Base-by-base conservation (phyloP, 352 stramenopile species). In the Globisporangium irregulare region DNA sequence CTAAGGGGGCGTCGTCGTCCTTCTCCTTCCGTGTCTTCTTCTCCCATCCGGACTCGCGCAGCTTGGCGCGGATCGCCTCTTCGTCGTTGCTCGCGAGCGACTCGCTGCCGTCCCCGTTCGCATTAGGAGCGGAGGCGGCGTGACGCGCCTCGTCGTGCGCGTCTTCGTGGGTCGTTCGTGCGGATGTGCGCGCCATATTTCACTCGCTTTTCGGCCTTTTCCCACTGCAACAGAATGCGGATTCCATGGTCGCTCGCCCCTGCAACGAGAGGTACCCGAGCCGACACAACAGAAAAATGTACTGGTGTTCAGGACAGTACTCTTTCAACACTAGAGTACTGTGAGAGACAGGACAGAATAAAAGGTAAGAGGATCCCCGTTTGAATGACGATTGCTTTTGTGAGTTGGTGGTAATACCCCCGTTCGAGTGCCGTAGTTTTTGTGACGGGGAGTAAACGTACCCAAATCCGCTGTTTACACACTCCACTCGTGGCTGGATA, bases 41-140 rank as follows among this genome's bases (percentile, higher is more conserved):
- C 63, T 91, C 82, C 80, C 82, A 90, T 1, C 86, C 82, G 48
- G 82, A 80, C 50, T 89, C 79, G 46, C 82, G 84, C 50, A 93
- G 73, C 72, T 92, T 88, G 22, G 81, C 86, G 27, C 86, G 84
- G 54, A 93, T 92, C 34, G 79, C 73, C 34, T 90, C 81, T 62
- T 94, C 86, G 29, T 89, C 76, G 20, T 80, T 74, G 14, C 32
- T 79, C 70, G 25, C 36, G 66, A 77, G 67, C 14, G 55, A n/a
- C 18, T 62, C 64, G 58, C 53, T 22, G 9, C 54, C 53, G 14
- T 46, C 18, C 15, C 25, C 53, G 8, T 4, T 36, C 25, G 68
- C 24, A 43, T 43, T 43, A 1, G 71, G 32, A 36, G 67, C 14
- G 7, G 48, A n/a, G 32, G 56, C 22, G 15, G 25, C 6, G 6